These are phyloP conservation scores for Keithomyces neogunnii DNA, from an alignment of 2,329 filamentous ascomycete genomes.

Conservation along the genomic window DNA sequence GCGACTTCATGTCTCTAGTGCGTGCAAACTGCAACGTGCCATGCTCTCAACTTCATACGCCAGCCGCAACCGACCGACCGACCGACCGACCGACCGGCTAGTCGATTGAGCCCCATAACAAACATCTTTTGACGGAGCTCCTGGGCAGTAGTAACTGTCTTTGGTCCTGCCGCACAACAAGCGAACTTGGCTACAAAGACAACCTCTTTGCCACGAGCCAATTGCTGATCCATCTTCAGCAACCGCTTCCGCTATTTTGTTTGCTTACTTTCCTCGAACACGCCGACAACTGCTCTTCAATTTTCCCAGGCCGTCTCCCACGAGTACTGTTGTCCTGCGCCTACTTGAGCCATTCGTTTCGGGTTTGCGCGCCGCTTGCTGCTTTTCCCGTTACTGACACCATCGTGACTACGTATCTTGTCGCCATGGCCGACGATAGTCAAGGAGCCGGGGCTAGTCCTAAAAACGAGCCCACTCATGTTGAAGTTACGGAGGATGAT, in stretches of 20 bases:
- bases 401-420: background rate
- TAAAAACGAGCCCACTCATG: conserved; percentile 22
- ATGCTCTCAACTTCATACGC: background rate
- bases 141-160: too few species aligned
- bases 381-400: background rate
- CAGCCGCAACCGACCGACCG: background rate
- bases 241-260: too few species aligned
- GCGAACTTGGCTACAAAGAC: too few species aligned
- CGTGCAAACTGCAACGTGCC: background rate
- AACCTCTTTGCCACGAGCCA: too few species aligned
- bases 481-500: conserved; percentile 45
- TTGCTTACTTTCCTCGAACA: too few species aligned
- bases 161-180: too few species aligned
- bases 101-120: too few species aligned
- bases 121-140: too few species aligned
- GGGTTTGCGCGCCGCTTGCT: background rate
- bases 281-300: background rate
- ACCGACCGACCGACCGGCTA: too few species aligned
- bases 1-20: background rate
- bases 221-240: too few species aligned
- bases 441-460: conserved; percentile 33
- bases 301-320: background rate
- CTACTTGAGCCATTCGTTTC: background rate
- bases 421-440: conserved; percentile 35
- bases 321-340: background rate